phyloP scores from a whole-genome alignment of 2,329 filamentous ascomycete species.

The Cladophialophora bantiana region DNA sequence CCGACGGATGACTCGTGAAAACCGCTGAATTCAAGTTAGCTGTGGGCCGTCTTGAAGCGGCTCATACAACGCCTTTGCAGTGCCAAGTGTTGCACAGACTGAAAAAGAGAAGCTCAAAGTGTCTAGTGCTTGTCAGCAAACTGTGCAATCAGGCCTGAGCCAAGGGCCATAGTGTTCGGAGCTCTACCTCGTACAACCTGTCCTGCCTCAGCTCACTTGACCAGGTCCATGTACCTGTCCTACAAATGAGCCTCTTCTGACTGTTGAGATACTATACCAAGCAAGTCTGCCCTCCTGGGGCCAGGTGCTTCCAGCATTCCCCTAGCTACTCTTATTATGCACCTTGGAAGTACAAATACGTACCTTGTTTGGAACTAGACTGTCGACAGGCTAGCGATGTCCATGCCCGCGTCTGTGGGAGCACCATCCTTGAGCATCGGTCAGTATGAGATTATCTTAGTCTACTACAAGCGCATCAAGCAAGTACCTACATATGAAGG shows the following conservation, averaged over 20 bases:
- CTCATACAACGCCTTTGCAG: neutral
- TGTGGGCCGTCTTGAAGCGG: too few species aligned
- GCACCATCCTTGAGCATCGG: neutral
- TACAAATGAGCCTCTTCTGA: neutral
- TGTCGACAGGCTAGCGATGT: neutral
- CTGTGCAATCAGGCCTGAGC: neutral
- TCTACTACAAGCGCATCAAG: neutral
- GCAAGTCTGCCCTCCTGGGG: neutral
- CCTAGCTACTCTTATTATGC: neutral
- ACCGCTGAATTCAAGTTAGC: too few species aligned
- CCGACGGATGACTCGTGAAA: too few species aligned
- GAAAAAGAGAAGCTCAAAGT: neutral
- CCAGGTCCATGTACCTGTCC: too few species aligned
- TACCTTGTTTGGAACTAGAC: neutral
- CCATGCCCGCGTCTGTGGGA: too few species aligned
- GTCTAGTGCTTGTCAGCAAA: neutral
- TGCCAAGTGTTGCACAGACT: neutral
- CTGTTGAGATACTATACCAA: neutral
- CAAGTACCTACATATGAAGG: neutral
- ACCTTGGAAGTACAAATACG: neutral
- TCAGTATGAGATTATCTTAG: conserved; percentile 1
- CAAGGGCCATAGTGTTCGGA: neutral
- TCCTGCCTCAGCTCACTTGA: neutral
- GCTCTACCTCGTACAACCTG: neutral
- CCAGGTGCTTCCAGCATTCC: neutral